Conservation (phyloP, 1,284 basidiomycete species). For the Cystobasidium slooffiae region DNA sequence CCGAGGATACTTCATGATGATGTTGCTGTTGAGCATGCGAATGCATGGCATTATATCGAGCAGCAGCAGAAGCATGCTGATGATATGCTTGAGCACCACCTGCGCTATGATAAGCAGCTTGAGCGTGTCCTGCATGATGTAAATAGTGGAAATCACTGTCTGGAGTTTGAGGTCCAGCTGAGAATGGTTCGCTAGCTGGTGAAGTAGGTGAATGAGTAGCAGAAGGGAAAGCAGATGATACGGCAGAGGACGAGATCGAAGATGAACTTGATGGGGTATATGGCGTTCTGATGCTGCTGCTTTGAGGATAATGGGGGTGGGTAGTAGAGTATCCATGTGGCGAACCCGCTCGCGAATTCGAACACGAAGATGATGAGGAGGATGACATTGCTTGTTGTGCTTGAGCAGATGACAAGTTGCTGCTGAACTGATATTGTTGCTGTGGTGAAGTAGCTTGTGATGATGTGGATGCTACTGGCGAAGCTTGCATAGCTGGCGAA, state of each 20-base stretch:
- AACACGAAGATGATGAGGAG: neutral
- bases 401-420: neutral
- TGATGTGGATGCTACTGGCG: slow-evolving; percentile 16
- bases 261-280: slow-evolving; percentile 29
- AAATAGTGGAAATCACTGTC: slow-evolving; percentile 21
- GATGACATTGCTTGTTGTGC: slow-evolving; percentile 8
- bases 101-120: neutral
- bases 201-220: slow-evolving; percentile 42
- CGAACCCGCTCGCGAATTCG: neutral
- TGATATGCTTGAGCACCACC: neutral
- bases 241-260: slow-evolving; percentile 25
- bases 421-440: neutral
- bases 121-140: neutral
- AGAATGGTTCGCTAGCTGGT: slow-evolving; percentile 35
- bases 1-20: slow-evolving; percentile 20
- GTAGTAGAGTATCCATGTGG: neutral
- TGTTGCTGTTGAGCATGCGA: neutral
- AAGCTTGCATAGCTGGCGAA: slow-evolving; percentile 13
- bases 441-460: slow-evolving; percentile 10
- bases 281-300: neutral
- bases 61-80: neutral
- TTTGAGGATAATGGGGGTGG: neutral
- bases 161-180: slow-evolving; percentile 42
- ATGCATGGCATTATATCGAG: neutral
- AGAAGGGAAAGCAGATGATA: slow-evolving; percentile 42